phyloP scores from a whole-genome alignment of 805 yeast genomes.

The Suhomyces canberraensis region DNA sequence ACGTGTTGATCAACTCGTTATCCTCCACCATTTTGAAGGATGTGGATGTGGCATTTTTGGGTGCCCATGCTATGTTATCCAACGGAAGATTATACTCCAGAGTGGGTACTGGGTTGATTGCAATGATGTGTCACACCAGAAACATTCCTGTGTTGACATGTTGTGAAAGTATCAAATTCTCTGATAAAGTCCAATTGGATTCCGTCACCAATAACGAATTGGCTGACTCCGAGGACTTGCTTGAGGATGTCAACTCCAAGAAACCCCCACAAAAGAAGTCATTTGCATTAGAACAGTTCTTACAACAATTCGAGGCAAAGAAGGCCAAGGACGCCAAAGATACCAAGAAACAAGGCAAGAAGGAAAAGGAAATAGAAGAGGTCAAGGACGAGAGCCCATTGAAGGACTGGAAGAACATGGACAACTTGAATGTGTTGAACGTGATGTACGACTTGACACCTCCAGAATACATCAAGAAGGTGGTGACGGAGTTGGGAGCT shows the following conservation, averaged over 20 bases:
- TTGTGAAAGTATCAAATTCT: conserved; percentile 91
- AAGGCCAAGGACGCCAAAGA: conserved; percentile 18
- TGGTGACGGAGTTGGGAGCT: conserved; percentile 93
- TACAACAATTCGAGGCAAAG: conserved; percentile 41
- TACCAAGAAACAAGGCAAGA: conserved; percentile 17
- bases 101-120: conserved; percentile 91
- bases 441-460: conserved; percentile 94
- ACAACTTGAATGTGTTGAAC: conserved; percentile 68
- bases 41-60: conserved; percentile 87
- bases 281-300: conserved; percentile 62
- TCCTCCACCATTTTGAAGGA: conserved; percentile 73
- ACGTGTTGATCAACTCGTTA: conserved; percentile 75
- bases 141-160: conserved; percentile 93
- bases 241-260: conserved; percentile 45
- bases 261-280: conserved; percentile 57
- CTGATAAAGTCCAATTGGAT: conserved; percentile 93
- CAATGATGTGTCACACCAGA: conserved; percentile 84
- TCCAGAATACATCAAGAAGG: conserved; percentile 87
- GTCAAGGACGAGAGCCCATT: conserved; percentile 38
- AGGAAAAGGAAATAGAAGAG: conserved; percentile 9
- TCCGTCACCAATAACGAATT: conserved; percentile 93
- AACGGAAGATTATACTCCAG: conserved; percentile 91
- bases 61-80: conserved; percentile 96
- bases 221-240: conserved; percentile 72
- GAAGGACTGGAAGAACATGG: conserved; percentile 61